phyloP scores from a whole-genome alignment of 257 asterid species.

The Mitragyna speciosa region DNA sequence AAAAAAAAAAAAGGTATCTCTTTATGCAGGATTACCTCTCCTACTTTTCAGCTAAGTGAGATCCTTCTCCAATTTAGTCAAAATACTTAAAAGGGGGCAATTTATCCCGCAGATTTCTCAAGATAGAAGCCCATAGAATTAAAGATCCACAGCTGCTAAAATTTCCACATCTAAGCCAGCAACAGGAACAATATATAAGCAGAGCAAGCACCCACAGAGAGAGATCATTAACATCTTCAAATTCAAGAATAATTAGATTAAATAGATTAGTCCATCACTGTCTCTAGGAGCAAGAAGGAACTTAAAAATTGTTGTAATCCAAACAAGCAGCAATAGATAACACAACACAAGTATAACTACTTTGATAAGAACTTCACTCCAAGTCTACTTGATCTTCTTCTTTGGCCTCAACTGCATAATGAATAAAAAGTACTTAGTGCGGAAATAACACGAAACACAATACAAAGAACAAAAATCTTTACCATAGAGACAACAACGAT shows the following conservation, averaged over 20 bases:
- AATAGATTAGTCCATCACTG: conserved; percentile 5
- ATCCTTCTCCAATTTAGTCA: too few relatives aligned
- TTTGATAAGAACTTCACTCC: background rate
- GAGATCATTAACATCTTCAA: too few relatives aligned
- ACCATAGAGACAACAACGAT: background rate
- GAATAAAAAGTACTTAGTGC: background rate
- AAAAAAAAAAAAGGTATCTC: too few relatives aligned
- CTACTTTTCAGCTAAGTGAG: too few relatives aligned
- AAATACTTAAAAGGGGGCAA: too few relatives aligned
- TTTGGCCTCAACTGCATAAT: conserved; percentile 43
- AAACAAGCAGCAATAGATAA: background rate
- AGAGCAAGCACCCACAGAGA: too few relatives aligned
- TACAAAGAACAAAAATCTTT: background rate
- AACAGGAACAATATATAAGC: too few relatives aligned
- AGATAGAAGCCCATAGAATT: too few relatives aligned
- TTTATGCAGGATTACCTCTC: too few relatives aligned
- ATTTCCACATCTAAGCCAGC: too few relatives aligned
- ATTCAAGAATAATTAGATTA: background rate
- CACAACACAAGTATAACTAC: background rate
- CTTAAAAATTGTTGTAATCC: background rate
- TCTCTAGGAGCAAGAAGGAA: background rate
- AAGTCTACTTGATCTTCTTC: conserved; percentile 48
- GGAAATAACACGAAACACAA: background rate
- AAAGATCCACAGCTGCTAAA: too few relatives aligned
- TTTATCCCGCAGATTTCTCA: too few relatives aligned